Evolutionary conservation across 192 early-diverging fungal species (phyloP).

Genomic region (Coemansia brasiliensis): DNA sequence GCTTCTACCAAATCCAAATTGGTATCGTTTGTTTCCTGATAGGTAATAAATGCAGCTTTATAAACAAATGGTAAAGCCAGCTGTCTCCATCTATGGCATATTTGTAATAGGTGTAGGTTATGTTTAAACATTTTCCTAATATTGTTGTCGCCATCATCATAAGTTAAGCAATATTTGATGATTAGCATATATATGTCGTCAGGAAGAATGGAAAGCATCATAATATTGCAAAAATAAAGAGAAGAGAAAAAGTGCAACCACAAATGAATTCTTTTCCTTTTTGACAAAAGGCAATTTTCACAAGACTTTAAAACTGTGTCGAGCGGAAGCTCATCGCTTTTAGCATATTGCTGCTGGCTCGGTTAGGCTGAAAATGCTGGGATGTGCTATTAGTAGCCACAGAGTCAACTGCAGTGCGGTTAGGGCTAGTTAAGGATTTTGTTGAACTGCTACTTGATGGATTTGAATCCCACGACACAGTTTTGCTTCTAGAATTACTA

Average conservation of each 20-base stretch:
- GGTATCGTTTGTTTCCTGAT: too few species aligned
- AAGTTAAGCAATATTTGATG: too few species aligned
- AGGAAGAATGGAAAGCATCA: too few species aligned
- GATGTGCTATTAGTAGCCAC: slow-evolving; percentile 36
- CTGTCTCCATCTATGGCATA: too few species aligned
- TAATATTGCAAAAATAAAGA: neutral
- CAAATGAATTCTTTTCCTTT: neutral
- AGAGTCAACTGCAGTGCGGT: neutral
- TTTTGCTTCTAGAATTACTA: slow-evolving; percentile 6
- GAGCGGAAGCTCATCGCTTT: slow-evolving; percentile 37
- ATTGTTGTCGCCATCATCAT: too few species aligned
- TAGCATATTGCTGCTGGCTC: neutral
- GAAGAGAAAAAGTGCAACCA: slow-evolving; percentile 5
- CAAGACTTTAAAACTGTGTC: neutral
- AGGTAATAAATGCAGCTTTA: too few species aligned
- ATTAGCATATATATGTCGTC: too few species aligned
- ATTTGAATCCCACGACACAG: neutral
- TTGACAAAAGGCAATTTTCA: too few species aligned
- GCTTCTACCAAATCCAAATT: too few species aligned
- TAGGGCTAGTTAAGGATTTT: neutral
- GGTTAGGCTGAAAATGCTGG: slow-evolving; percentile 33
- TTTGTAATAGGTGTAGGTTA: too few species aligned
- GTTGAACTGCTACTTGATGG: neutral
- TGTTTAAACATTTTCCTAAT: too few species aligned
- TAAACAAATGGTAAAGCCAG: too few species aligned